Percentiles rank a stretch among this genome's conserved stretches.
Conservation (phyloP, 2,329 filamentous ascomycete species). For the Neonectria neomacrospora region DNA sequence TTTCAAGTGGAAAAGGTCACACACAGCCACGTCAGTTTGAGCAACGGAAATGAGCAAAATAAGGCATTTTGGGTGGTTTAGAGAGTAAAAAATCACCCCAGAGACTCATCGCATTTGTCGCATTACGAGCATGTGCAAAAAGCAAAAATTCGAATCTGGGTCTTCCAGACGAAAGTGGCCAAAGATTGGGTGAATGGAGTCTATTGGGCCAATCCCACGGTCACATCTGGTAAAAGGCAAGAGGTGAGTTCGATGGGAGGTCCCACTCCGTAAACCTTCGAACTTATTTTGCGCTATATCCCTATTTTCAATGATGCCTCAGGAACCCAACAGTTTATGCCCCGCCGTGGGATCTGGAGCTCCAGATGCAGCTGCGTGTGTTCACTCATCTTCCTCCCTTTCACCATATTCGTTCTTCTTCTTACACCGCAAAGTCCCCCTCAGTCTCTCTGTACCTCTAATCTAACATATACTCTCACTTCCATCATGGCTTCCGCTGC, state of each 20-base stretch:
- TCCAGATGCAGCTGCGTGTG: neutral
- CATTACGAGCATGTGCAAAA: conserved; percentile 39
- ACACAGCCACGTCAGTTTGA: neutral
- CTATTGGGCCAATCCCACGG: conserved; percentile 68
- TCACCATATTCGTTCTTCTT: neutral
- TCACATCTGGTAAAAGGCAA: conserved; percentile 86
- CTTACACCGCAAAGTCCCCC: neutral
- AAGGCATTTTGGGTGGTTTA: neutral
- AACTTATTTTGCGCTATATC: conserved; percentile 37
- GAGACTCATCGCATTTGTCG: conserved; percentile 5
- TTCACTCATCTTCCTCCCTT: neutral
- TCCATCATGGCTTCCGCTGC: conserved; percentile 44
- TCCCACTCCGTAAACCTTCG: conserved; percentile 66
- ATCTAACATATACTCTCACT: neutral
- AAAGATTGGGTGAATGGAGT: conserved; percentile 66
- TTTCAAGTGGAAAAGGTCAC: neutral
- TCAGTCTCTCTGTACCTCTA: too few relatives aligned
- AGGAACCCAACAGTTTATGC: neutral
- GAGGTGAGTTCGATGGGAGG: conserved; percentile 79
- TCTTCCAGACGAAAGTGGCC: conserved; percentile 55
- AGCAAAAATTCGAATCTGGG: conserved; percentile 55
- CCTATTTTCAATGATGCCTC: rapidly evolving
- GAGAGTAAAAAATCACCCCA: conserved; percentile 11
- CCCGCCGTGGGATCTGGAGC: neutral
- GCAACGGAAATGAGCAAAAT: too few relatives aligned